These are phyloP conservation scores for Parascedosporium putredinis DNA, from an alignment of 2,329 filamentous ascomycete species.

Conservation along the genomic window DNA sequence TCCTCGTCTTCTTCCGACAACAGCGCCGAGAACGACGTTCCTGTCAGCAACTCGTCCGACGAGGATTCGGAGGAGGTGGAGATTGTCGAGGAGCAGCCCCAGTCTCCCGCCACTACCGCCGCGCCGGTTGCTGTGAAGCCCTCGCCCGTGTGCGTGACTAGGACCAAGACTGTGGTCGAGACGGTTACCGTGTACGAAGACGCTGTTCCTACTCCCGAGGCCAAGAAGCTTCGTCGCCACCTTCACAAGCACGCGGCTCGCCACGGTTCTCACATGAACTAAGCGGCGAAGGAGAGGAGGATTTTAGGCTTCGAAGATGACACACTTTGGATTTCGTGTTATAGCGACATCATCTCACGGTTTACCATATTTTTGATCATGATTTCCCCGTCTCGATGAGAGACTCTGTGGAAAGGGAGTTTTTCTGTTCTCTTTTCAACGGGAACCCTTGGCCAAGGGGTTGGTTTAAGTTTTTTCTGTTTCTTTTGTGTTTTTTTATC, in stretches of 20 bases:
- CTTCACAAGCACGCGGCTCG: slow-evolving; percentile 24
- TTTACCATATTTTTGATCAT: too few species aligned
- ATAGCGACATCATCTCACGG: too few species aligned
- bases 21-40: background rate
- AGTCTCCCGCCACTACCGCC: slow-evolving; percentile 2
- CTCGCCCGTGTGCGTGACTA: slow-evolving; percentile 17
- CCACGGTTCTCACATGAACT: slow-evolving; percentile 22
- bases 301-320: too few species aligned
- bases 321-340: too few species aligned
- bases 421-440: too few species aligned
- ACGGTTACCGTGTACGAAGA: slow-evolving; percentile 30
- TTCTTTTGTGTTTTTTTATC: too few species aligned
- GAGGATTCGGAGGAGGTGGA: background rate
- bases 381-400: too few species aligned
- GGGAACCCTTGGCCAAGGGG: too few species aligned
- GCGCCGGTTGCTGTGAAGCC: slow-evolving; percentile 11
- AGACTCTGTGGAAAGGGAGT: too few species aligned
- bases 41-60: background rate
- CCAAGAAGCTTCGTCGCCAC: slow-evolving; percentile 17
- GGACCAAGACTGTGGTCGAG: slow-evolving; percentile 29
- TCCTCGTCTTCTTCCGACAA: background rate
- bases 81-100: background rate
- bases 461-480: too few species aligned
- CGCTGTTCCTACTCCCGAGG: background rate
- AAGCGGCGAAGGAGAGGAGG: slow-evolving; percentile 9